Percentiles rank a stretch among this genome's conserved stretches.
These are phyloP conservation scores for Alternaria sp. DNA, from an alignment of 2,329 filamentous ascomycete species.

Conservation along the genomic window DNA sequence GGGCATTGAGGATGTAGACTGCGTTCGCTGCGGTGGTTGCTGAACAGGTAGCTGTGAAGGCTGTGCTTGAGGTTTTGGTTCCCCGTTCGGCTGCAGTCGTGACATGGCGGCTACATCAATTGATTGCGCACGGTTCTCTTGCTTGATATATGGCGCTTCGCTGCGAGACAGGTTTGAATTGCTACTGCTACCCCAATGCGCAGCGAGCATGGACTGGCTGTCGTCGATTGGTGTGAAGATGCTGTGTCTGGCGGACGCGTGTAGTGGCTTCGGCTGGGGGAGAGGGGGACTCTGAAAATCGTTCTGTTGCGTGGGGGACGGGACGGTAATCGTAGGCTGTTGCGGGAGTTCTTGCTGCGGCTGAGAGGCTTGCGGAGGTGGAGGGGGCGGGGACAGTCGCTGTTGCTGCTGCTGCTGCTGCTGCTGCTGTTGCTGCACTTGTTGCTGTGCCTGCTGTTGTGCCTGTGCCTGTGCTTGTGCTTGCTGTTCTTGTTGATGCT, in stretches of 20 bases:
- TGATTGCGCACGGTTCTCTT: conserved; percentile 66
- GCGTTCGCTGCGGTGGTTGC: conserved; percentile 58
- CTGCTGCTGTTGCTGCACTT: conserved; percentile 65
- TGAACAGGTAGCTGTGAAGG: conserved; percentile 38
- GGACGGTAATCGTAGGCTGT: conserved; percentile 49
- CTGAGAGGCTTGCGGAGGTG: conserved; percentile 76
- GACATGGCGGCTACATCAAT: conserved; percentile 67
- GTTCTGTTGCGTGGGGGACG: conserved; percentile 62
- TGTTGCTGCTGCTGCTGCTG: conserved; percentile 50
- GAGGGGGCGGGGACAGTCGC: conserved; percentile 71
- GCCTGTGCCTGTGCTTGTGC: conserved; percentile 58
- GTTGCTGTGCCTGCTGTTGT: conserved; percentile 61
- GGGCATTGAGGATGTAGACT: conserved; percentile 69
- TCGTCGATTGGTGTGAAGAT: conserved; percentile 99
- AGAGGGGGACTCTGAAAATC: conserved; percentile 61
- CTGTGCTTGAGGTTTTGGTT: conserved; percentile 52
- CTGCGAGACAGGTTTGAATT: conserved; percentile 55
- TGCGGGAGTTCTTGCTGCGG: conserved; percentile 69
- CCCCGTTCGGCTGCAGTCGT: conserved; percentile 52
- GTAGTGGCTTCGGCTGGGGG: conserved; percentile 71
- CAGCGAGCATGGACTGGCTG: conserved; percentile 84
- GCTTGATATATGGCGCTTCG: conserved; percentile 56
- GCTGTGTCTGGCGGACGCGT: conserved; percentile 76
- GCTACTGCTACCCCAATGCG: conserved; percentile 69
- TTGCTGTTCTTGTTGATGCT: conserved; percentile 47